Evolutionary conservation across 306 rosid species (phyloP).

Genomic region (Hippophae rhamnoides): DNA sequence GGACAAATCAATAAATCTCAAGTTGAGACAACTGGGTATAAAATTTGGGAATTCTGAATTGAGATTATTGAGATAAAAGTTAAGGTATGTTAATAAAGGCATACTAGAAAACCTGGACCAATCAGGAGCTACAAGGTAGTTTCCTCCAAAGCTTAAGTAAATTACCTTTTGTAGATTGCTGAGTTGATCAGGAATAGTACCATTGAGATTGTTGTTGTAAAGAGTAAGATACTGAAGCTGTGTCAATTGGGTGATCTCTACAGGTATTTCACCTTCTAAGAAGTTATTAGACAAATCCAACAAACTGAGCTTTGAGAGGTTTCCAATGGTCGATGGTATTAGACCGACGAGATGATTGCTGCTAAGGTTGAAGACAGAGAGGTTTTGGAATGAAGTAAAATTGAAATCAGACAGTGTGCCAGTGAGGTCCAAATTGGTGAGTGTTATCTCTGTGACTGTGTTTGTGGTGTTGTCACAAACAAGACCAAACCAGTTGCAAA

Average conservation of each 20-base stretch:
- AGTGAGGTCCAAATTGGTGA: slow-evolving; percentile 19
- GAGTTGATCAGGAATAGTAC: slow-evolving; percentile 42
- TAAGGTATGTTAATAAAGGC: slow-evolving; percentile 36
- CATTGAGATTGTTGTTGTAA: slow-evolving; percentile 28
- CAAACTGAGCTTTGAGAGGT: slow-evolving; percentile 34
- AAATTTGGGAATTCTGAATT: slow-evolving; percentile 40
- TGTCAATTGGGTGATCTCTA: slow-evolving; percentile 30
- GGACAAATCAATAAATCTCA: slow-evolving; percentile 57
- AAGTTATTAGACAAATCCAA: slow-evolving; percentile 38
- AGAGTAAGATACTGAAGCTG: slow-evolving; percentile 39
- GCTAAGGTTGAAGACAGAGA: slow-evolving; percentile 39
- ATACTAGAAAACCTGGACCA: slow-evolving; percentile 45
- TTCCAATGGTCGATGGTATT: slow-evolving; percentile 43
- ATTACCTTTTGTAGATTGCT: slow-evolving; percentile 44
- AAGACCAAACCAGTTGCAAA: slow-evolving; percentile 51
- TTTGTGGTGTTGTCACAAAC: slow-evolving; percentile 33
- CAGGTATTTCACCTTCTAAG: slow-evolving; percentile 28
- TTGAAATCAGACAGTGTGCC: slow-evolving; percentile 32
- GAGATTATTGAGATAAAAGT: slow-evolving; percentile 16
- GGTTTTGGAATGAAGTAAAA: slow-evolving; percentile 32
- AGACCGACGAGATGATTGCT: slow-evolving; percentile 30
- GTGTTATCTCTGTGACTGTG: slow-evolving; percentile 29
- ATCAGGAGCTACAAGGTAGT: slow-evolving; percentile 22
- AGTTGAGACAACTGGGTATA: slow-evolving; percentile 34
- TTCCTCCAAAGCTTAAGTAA: slow-evolving; percentile 39